phyloP scores from a whole-genome alignment of 805 yeast species.

The Saccharomycopsis fodiens region DNA sequence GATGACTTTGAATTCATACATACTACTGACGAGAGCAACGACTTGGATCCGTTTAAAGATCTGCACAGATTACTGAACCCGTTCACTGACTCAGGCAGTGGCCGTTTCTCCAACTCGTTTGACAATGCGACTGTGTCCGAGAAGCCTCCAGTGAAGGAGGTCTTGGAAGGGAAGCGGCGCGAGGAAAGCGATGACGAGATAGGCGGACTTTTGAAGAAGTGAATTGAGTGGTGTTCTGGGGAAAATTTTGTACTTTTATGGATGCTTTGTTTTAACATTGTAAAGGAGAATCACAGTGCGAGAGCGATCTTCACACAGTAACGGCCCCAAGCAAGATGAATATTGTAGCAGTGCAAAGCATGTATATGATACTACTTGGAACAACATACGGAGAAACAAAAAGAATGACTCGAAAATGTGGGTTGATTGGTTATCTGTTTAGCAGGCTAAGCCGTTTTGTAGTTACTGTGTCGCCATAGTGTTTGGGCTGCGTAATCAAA shows the following conservation, averaged over 20 bases:
- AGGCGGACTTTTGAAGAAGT: not conserved
- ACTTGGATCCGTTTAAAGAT: not conserved
- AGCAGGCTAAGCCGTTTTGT: too few relatives aligned
- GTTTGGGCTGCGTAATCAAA: too few relatives aligned
- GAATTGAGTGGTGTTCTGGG: too few relatives aligned
- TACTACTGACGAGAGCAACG: not conserved
- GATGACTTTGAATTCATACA: not conserved
- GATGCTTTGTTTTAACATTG: not conserved
- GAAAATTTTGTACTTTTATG: not conserved
- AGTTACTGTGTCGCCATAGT: too few relatives aligned
- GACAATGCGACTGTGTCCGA: not conserved
- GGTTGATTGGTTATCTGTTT: too few relatives aligned
- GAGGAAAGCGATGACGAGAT: not conserved
- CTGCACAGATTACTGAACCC: not conserved
- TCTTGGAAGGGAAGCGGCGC: not conserved
- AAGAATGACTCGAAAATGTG: too few relatives aligned
- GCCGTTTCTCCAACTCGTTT: not conserved
- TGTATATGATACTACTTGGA: too few relatives aligned
- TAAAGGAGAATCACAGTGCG: too few relatives aligned
- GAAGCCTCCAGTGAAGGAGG: not conserved
- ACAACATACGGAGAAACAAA: too few relatives aligned
- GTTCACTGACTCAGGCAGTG: not conserved
- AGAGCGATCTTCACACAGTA: too few relatives aligned
- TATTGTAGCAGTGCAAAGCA: too few relatives aligned
- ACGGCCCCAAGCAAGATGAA: too few relatives aligned